phyloP scores from a whole-genome alignment of 352 stramenopile species.

The Phytophthora palmivora region DNA sequence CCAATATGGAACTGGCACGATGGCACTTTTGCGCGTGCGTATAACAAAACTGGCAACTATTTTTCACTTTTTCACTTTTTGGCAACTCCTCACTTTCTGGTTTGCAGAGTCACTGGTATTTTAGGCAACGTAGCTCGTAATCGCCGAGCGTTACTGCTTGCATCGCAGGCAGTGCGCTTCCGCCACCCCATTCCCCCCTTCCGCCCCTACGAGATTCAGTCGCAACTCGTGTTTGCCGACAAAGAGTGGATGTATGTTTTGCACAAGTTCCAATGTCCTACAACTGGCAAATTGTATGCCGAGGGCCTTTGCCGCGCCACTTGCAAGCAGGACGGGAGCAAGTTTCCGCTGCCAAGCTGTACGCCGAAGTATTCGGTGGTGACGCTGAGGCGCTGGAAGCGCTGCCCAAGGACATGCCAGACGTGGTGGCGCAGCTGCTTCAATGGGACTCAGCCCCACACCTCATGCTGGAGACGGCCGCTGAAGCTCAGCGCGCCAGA shows the following conservation, averaged over 20 bases:
- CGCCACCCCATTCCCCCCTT: constrained; percentile 66
- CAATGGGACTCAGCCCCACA: constrained; percentile 47
- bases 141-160: constrained; percentile 61
- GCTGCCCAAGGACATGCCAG: constrained; percentile 46
- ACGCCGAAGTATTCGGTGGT: constrained; percentile 38
- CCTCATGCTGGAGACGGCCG: constrained; percentile 34
- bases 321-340: constrained; percentile 28
- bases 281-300: constrained; percentile 63
- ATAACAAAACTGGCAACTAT: constrained; percentile 23
- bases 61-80: background rate
- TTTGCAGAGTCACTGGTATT: constrained; percentile 53
- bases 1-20: constrained; percentile 83
- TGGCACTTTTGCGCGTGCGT: constrained; percentile 83
- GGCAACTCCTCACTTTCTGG: constrained; percentile 3
- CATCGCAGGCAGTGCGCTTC: constrained; percentile 66
- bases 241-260: constrained; percentile 64
- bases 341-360: constrained; percentile 36
- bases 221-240: constrained; percentile 56
- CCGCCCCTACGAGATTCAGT: constrained; percentile 62
- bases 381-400: constrained; percentile 12
- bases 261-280: constrained; percentile 68
- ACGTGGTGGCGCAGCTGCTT: constrained; percentile 51
- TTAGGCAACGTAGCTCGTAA: constrained; percentile 59
- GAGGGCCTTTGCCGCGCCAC: constrained; percentile 56
- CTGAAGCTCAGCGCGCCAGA: constrained; percentile 23